Evolutionary conservation across 2,329 filamentous ascomycete genomes (phyloP), one percentile per base, ranked within the genome.

Genomic region (Arthrocladium fulminans): DNA sequence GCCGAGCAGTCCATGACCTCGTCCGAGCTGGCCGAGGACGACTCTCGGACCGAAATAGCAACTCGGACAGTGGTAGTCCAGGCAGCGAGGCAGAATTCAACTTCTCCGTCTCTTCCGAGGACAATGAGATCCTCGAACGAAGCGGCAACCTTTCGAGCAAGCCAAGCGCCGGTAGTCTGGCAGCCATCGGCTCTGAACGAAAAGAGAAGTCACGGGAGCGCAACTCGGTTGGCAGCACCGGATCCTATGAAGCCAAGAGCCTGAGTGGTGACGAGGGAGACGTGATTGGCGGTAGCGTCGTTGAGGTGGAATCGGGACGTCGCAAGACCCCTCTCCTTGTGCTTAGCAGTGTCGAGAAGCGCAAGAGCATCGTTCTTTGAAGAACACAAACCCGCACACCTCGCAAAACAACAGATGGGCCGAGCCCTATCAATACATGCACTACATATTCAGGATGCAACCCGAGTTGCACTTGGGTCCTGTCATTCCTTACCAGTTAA

Each of bases 11-110:
- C 38, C 83, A 89, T 71, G 96, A 88, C 63, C 78, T 98, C 43
- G 86, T 96, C 53, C 86, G 86, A 56, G 90, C 90, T 47, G 89
- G 90, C 13, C 77, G 92, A 54, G 87, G 88, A 62, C 86, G 92
- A 51, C 87, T 90, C 49, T 77, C 72, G 51, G 73, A 60, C 47
- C 77, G 74, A 84, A 77, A 73, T 53, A 73, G 73, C 50, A 77
- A 73, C 55, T 76, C 75, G 51, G 87, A 86, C 51, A 89, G 84
- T 67, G 87, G 88, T 70, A 94, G 86, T 61, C 90, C 92, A 10
- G 84, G 90, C 49, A 96, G 88, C 46, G 92, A 97, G 71, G 81
- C 77, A 53, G 79, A 81, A 47, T 75, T 77, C 59, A 73, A 80
- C 49, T 83, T 86, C 55, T 82, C 83, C 8, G 77, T 83, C 42